phyloP scores from a whole-genome alignment of 2,329 filamentous ascomycete genomes.

The Dendryphion nanum region DNA sequence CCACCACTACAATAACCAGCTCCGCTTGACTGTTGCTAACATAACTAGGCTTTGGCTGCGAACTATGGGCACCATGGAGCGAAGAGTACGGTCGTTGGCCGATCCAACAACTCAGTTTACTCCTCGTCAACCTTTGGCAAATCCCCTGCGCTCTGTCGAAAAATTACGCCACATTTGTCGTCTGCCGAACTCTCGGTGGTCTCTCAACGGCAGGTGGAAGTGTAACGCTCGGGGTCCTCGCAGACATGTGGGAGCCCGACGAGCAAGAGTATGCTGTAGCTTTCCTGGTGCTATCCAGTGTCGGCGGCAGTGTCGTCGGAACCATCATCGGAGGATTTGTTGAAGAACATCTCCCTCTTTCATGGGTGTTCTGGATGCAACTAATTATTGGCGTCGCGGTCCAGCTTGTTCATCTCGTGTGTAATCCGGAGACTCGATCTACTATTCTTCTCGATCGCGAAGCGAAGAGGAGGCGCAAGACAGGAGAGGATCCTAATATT shows the following conservation, averaged over 20 bases:
- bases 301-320: conserved; percentile 55
- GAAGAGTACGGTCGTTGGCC: conserved; percentile 55
- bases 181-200: conserved; percentile 52
- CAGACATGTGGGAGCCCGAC: conserved; percentile 59
- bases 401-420: conserved; percentile 64
- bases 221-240: conserved; percentile 63
- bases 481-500: conserved; percentile 57
- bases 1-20: no score
- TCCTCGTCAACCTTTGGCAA: conserved; percentile 57
- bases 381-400: conserved; percentile 72
- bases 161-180: conserved; percentile 44
- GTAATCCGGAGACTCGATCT: conserved; percentile 73
- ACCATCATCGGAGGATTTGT: conserved; percentile 57
- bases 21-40: no score
- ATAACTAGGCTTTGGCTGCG: conserved; percentile 49
- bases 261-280: conserved; percentile 60
- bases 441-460: conserved; percentile 74
- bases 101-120: conserved; percentile 51
- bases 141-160: conserved; percentile 45
- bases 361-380: conserved; percentile 79
- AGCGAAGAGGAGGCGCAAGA: conserved; percentile 69
- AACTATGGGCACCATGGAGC: conserved; percentile 56
- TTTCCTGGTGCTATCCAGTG: conserved; percentile 58
- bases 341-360: conserved; percentile 54
- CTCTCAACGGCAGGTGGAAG: conserved; percentile 63